A percentile compares a stretch with the other conserved stretches of the same genome.
These are phyloP conservation scores for Rubroshorea leprosula DNA, from an alignment of 345 rosid species.

Conservation along the genomic window DNA sequence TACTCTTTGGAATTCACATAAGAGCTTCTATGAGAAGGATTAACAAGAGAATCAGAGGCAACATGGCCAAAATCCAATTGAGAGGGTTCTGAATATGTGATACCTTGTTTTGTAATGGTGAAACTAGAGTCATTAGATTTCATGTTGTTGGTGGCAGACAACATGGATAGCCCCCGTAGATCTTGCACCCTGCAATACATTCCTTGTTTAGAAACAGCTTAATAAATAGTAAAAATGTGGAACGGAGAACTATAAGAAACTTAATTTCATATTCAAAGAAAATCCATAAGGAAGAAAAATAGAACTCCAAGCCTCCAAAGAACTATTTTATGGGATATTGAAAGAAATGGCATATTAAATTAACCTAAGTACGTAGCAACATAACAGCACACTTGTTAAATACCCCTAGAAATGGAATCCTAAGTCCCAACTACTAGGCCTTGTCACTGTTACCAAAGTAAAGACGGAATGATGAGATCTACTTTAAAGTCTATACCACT, in stretches of 20 bases:
- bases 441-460: constrained; percentile 23
- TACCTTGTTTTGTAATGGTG: constrained; percentile 28
- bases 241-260: background rate
- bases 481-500: constrained; percentile 19
- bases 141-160: constrained; percentile 27
- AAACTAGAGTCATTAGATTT: constrained; percentile 30
- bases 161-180: constrained; percentile 15
- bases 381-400: background rate
- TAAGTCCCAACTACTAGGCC: constrained; percentile 14
- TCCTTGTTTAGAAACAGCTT: constrained; percentile 15
- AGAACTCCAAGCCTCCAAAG: too few species aligned
- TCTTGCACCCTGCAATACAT: constrained; percentile 33
- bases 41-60: constrained; percentile 39
- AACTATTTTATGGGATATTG: too few species aligned
- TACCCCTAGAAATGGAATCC: constrained; percentile 17
- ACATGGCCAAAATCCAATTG: constrained; percentile 43
- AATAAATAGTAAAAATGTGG: background rate
- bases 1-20: constrained; percentile 22
- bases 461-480: constrained; percentile 24
- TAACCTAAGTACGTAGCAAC: background rate
- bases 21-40: constrained; percentile 32
- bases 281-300: constrained; percentile 1
- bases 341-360: background rate
- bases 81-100: constrained; percentile 21
- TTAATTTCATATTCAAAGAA: too few species aligned